phyloP scores from a whole-genome alignment of 208 protist genomes.

The Strigomonas galati region DNA sequence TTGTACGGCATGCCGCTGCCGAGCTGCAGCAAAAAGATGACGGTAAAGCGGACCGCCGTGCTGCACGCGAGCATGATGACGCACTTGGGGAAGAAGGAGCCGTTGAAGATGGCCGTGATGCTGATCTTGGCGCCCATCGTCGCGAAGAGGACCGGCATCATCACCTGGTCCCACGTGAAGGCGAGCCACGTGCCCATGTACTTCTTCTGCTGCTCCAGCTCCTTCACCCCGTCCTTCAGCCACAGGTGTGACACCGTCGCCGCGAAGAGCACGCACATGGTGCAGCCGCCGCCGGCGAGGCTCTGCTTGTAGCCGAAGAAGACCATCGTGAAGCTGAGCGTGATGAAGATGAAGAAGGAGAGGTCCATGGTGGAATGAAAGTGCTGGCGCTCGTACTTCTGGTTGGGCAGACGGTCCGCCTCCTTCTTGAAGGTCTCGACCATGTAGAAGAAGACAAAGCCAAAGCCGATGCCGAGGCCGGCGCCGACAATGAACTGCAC shows the following conservation, averaged over 20 bases:
- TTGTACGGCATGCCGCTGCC: constrained; percentile 44
- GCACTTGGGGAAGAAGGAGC: constrained; percentile 62
- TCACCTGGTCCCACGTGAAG: constrained; percentile 63
- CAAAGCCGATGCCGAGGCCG: constrained; percentile 51
- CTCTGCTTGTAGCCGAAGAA: constrained; percentile 57
- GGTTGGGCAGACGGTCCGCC: constrained; percentile 61
- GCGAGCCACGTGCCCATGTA: constrained; percentile 63
- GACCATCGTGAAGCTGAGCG: constrained; percentile 52
- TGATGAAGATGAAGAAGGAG: constrained; percentile 48
- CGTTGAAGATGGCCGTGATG: constrained; percentile 60
- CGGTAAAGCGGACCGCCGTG: constrained; percentile 48
- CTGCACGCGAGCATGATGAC: constrained; percentile 56
- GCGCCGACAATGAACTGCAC: constrained; percentile 72
- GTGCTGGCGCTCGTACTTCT: constrained; percentile 52
- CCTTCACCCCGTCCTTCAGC: constrained; percentile 29
- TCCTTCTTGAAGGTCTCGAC: constrained; percentile 76
- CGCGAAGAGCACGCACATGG: constrained; percentile 72
- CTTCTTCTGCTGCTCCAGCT: constrained; percentile 65
- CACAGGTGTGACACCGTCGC: constrained; percentile 75
- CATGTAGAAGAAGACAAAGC: constrained; percentile 58
- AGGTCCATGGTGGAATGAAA: constrained; percentile 59
- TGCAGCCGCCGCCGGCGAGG: constrained; percentile 66
- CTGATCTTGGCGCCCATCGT: constrained; percentile 72
- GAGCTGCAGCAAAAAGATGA: constrained; percentile 50
- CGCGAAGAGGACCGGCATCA: constrained; percentile 72